Conservation (phyloP, 805 yeast species). For the Kodamaea hsintzibuensis region DNA sequence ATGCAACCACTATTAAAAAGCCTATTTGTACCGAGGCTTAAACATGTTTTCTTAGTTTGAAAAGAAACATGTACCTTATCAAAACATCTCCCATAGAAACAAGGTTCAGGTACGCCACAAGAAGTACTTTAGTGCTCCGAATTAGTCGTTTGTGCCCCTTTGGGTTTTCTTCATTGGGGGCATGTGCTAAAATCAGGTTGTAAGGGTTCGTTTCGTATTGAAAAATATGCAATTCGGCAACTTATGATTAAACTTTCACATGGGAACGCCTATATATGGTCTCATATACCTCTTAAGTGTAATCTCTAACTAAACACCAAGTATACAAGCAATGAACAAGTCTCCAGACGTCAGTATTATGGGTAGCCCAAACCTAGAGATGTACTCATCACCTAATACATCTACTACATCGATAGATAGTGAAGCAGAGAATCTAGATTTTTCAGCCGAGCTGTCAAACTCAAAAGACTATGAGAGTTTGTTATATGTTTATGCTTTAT, state of each 20-base stretch:
- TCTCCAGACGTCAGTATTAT: background rate
- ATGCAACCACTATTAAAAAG: too few species aligned
- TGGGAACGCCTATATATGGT: background rate
- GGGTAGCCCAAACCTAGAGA: conserved; percentile 4
- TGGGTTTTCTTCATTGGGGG: background rate
- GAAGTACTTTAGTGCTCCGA: background rate
- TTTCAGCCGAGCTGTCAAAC: background rate
- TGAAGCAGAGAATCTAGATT: conserved; percentile 1
- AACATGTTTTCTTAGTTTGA: background rate
- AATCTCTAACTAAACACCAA: background rate
- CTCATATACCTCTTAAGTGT: background rate
- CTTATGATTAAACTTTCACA: background rate
- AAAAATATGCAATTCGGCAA: background rate
- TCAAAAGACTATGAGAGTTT: conserved; percentile 8
- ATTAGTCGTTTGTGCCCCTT: background rate
- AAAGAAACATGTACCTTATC: background rate
- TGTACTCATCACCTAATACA: conserved; percentile 8
- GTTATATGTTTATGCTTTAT: conserved; percentile 5
- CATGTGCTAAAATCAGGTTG: background rate
- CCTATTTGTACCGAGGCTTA: background rate
- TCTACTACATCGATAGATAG: conserved; percentile 9
- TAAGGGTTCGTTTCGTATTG: background rate
- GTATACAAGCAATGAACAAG: background rate
- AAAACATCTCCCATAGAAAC: background rate
- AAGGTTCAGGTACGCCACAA: background rate